A percentile compares a stretch with the other conserved stretches of the same genome.
Conservation (phyloP, 2,329 filamentous ascomycete species). For the Hypoxylon sp. region DNA sequence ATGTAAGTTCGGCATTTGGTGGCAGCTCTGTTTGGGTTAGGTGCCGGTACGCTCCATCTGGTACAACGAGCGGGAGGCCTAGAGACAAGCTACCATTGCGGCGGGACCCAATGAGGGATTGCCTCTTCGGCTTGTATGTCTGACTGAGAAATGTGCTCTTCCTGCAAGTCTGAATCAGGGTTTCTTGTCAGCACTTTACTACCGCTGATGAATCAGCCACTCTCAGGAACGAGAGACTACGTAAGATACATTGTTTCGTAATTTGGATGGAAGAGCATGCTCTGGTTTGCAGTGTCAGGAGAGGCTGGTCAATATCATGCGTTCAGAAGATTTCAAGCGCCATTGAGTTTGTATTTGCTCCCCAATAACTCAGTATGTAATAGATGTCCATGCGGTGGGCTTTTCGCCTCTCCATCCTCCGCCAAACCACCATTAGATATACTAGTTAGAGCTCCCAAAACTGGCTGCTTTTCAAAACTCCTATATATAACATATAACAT, state of each 20-base stretch:
- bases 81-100: slow-evolving; percentile 36
- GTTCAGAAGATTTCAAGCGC: slow-evolving; percentile 6
- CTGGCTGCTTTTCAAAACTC: slow-evolving; percentile 14
- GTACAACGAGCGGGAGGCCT: slow-evolving; percentile 35
- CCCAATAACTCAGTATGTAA: slow-evolving; percentile 9
- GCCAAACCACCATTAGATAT: slow-evolving; percentile 33
- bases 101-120: slow-evolving; percentile 40
- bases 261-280: not conserved
- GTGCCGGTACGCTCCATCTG: slow-evolving; percentile 31
- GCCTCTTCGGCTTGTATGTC: not conserved
- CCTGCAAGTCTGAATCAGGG: slow-evolving; percentile 32
- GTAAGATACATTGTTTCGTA: not conserved
- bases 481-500: slow-evolving; percentile 27
- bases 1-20: slow-evolving; percentile 42
- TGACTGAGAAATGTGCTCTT: slow-evolving; percentile 13
- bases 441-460: slow-evolving; percentile 21
- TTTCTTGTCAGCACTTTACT: slow-evolving; percentile 42
- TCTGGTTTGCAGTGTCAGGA: not conserved
- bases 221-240: slow-evolving; percentile 11
- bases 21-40: slow-evolving; percentile 37
- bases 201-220: slow-evolving; percentile 23
- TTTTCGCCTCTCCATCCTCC: slow-evolving; percentile 3
- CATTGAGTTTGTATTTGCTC: slow-evolving; percentile 35
- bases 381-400: slow-evolving; percentile 1
- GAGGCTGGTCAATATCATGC: slow-evolving; percentile 6